These are phyloP conservation scores for Quercus bicolor DNA, from an alignment of 306 rosid genomes.

Conservation along the genomic window DNA sequence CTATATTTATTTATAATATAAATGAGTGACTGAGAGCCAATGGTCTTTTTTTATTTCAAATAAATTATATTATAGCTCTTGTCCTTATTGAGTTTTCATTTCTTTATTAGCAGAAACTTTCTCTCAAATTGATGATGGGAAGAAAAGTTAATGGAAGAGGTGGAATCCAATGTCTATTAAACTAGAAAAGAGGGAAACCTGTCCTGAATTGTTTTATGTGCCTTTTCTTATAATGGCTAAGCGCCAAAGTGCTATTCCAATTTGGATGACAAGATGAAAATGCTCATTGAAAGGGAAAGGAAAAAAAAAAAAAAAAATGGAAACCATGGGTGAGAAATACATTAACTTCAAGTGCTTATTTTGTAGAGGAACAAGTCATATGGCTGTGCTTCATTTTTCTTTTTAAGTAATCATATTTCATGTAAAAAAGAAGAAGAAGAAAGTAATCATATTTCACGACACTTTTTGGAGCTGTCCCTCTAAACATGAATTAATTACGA, in stretches of 20 bases:
- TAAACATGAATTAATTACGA: not conserved
- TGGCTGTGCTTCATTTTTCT: not conserved
- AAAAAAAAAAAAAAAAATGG: too few relatives aligned
- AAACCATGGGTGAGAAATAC: not conserved
- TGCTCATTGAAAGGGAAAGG: not conserved
- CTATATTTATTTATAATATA: not conserved
- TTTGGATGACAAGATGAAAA: not conserved
- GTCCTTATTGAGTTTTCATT: too few relatives aligned
- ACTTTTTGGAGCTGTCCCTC: not conserved
- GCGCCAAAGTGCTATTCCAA: not conserved
- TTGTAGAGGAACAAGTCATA: not conserved
- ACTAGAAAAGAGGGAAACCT: not conserved
- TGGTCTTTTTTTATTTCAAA: not conserved
- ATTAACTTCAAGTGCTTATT: not conserved
- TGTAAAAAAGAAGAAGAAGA: too few relatives aligned
- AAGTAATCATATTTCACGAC: not conserved
- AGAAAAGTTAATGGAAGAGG: not conserved
- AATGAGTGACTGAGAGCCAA: not conserved
- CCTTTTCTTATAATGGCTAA: not conserved
- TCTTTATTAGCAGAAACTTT: too few relatives aligned
- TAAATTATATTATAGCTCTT: too few relatives aligned
- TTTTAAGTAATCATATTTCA: not conserved
- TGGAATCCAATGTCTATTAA: slow-evolving; percentile 20
- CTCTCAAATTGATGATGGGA: not conserved
- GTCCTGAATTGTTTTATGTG: not conserved